Percentiles rank a stretch among this genome's conserved stretches.
These are phyloP conservation scores for Monosporascus ibericus DNA, from an alignment of 2,329 filamentous ascomycete genomes.

Conservation along the genomic window DNA sequence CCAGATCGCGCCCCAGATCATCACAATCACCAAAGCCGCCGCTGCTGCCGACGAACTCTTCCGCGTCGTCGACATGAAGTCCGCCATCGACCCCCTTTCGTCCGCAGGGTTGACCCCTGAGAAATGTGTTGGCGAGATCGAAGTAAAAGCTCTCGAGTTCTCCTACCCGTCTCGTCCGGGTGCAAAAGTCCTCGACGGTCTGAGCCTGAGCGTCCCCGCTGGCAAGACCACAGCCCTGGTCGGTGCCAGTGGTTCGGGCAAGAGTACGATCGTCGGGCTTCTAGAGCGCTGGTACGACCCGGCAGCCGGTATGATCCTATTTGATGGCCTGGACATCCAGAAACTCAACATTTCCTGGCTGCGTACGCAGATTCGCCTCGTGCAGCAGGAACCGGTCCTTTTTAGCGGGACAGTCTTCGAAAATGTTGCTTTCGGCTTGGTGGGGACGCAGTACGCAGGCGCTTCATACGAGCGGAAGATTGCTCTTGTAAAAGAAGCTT, in stretches of 20 bases:
- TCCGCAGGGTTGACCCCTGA: slow-evolving; percentile 23
- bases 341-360: slow-evolving; percentile 81
- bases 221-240: slow-evolving; percentile 39
- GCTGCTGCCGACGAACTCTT: slow-evolving; percentile 32
- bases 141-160: slow-evolving; percentile 37
- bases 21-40: slow-evolving; percentile 32
- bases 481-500: slow-evolving; percentile 67
- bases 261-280: slow-evolving; percentile 74
- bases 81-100: slow-evolving; percentile 29
- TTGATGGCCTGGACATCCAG: slow-evolving; percentile 76
- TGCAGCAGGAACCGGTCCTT: slow-evolving; percentile 82
- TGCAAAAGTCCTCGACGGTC: slow-evolving; percentile 33
- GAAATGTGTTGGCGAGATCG: slow-evolving; percentile 26
- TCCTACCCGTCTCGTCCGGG: slow-evolving; percentile 39
- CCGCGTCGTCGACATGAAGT: slow-evolving; percentile 29
- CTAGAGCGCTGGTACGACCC: slow-evolving; percentile 90
- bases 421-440: slow-evolving; percentile 73
- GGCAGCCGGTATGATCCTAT: slow-evolving; percentile 65
- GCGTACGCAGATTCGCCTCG: slow-evolving; percentile 79
- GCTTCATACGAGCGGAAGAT: slow-evolving; percentile 58
- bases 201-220: slow-evolving; percentile 36
- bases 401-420: slow-evolving; percentile 81
- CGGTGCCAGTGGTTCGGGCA: slow-evolving; percentile 7
- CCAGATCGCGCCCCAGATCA: slow-evolving; percentile 29
- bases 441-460: slow-evolving; percentile 38